Conservation (phyloP, 352 stramenopile genomes). For the Globisporangium cylindrosporum region DNA sequence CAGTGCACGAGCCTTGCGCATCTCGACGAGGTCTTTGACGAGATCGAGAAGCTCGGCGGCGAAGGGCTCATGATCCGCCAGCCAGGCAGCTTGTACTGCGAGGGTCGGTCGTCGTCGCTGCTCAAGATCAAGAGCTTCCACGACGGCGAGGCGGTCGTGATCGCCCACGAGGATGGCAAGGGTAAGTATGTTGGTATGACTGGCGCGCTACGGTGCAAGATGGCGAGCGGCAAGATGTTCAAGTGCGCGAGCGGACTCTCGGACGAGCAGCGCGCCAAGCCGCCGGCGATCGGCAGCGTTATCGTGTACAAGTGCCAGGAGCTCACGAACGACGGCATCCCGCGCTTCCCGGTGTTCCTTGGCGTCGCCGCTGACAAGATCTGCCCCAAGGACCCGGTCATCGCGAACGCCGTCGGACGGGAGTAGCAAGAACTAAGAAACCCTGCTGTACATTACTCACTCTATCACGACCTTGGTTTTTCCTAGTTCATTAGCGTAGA, state of each 20-base stretch:
- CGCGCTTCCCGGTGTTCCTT: constrained; percentile 72
- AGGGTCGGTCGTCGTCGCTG: constrained; percentile 49
- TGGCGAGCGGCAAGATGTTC: constrained; percentile 70
- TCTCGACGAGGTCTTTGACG: constrained; percentile 49
- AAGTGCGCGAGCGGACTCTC: constrained; percentile 69
- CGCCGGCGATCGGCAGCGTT: constrained; percentile 50
- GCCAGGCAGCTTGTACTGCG: constrained; percentile 45
- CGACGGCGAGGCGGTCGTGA: constrained; percentile 60
- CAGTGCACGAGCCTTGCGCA: constrained; percentile 44
- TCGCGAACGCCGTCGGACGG: constrained; percentile 30
- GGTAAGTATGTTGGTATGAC: constrained; percentile 62
- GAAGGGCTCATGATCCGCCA: constrained; percentile 77
- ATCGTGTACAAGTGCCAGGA: constrained; percentile 84
- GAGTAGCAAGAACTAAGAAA: constrained; percentile 3
- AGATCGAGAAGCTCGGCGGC: constrained; percentile 55
- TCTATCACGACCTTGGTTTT: too few species aligned
- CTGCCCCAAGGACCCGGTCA: constrained; percentile 42
- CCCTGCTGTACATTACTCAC: too few species aligned
- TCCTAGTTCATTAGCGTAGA: too few species aligned
- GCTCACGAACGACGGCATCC: constrained; percentile 63
- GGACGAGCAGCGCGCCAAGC: constrained; percentile 45
- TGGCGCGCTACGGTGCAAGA: constrained; percentile 54
- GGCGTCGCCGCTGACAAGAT: constrained; percentile 56
- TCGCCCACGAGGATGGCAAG: constrained; percentile 66
- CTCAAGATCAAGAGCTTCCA: constrained; percentile 82